Evolutionary conservation across 192 early-diverging fungal genomes (phyloP).

Genomic region (Dissophora globulifera): DNA sequence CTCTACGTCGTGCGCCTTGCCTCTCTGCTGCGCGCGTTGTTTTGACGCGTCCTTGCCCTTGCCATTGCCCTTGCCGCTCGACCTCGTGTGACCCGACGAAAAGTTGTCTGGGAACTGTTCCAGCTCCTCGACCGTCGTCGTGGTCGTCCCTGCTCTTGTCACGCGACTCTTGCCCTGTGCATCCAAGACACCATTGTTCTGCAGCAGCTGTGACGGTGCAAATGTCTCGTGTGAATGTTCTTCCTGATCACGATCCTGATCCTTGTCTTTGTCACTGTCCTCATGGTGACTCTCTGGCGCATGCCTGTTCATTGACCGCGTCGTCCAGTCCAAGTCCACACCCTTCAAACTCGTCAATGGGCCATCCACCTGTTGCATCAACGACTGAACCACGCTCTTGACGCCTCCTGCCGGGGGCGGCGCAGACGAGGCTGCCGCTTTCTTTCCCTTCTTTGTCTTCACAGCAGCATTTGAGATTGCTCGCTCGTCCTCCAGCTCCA

Average conservation of each 20-base stretch:
- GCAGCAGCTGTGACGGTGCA: conserved; percentile 4
- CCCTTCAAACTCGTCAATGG: conserved; percentile 27
- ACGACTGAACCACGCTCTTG: background rate
- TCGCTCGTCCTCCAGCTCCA: conserved; percentile 24
- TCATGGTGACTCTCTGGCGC: background rate
- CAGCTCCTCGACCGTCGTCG: conserved; percentile 11
- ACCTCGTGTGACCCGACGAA: too few species aligned
- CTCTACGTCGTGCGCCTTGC: too few species aligned
- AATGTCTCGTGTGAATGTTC: too few species aligned
- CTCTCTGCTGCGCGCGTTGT: too few species aligned
- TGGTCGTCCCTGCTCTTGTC: too few species aligned
- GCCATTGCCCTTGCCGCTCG: too few species aligned
- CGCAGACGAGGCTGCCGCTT: background rate
- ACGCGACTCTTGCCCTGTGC: background rate
- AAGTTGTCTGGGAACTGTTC: too few species aligned
- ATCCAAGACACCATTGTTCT: background rate
- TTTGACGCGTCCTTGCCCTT: too few species aligned
- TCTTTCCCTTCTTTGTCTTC: background rate
- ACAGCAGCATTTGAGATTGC: background rate
- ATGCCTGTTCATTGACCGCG: conserved; percentile 1
- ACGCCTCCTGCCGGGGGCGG: background rate
- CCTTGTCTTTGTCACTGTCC: background rate
- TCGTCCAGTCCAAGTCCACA: conserved; percentile 34
- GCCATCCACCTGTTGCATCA: conserved; percentile 17
- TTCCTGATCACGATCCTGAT: too few species aligned